phyloP scores from a whole-genome alignment of 2,329 filamentous ascomycete genomes.

The Xylariaceae sp. region DNA sequence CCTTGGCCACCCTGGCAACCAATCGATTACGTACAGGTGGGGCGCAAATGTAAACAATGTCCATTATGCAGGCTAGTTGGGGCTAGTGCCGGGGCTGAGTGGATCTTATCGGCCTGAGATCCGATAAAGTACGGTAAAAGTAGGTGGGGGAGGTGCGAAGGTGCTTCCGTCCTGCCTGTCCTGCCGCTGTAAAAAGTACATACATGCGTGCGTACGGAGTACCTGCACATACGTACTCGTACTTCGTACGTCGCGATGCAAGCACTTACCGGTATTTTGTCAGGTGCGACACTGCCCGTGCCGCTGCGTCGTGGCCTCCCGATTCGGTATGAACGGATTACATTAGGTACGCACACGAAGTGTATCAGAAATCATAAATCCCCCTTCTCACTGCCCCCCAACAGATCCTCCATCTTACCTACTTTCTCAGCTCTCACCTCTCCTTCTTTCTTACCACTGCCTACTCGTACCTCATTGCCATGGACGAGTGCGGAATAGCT shows the following conservation, averaged over 20 bases:
- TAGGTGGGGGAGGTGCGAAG: background rate
- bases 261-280: background rate
- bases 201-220: background rate
- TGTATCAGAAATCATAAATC: too few relatives aligned
- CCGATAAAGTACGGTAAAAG: background rate
- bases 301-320: too few relatives aligned
- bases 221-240: background rate
- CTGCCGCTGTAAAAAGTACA: background rate
- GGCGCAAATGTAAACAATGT: background rate
- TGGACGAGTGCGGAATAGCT: too few relatives aligned
- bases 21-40: background rate
- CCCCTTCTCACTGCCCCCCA: too few relatives aligned
- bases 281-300: too few relatives aligned
- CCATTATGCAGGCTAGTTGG: background rate
- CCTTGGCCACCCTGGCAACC: background rate
- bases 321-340: too few relatives aligned
- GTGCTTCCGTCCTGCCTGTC: background rate
- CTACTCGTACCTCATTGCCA: too few relatives aligned
- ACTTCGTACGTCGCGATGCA: background rate
- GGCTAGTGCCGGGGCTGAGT: background rate
- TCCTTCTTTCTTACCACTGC: too few relatives aligned
- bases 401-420: too few relatives aligned
- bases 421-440: too few relatives aligned
- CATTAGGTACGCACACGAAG: too few relatives aligned
- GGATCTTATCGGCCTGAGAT: background rate